Base-by-base conservation (phyloP, 306 rosid genomes). In the Hylodesmum podocarpum region DNA sequence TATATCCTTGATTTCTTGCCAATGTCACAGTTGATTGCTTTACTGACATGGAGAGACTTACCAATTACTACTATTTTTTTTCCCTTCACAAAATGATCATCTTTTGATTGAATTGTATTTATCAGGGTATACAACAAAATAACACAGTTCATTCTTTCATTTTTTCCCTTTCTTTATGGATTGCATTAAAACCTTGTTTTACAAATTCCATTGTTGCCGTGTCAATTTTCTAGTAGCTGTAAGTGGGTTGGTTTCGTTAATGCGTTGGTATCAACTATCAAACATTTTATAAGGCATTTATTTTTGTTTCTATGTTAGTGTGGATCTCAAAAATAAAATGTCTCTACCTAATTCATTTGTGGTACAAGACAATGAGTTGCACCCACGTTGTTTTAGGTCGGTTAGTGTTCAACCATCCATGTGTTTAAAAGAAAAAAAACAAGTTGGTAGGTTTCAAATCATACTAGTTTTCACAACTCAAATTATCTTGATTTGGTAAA, bases 131-230 rank as follows among this genome's bases (percentile, higher is more conserved):
- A 80, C 87, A 43, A 41, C 83, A 72, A 76, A 73, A 75, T 66
- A 53, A 70, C 70, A 69, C 57, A 73, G 44, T 65, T 79, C 0
- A 88, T 87, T 87, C 88, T 72, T 88, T 87, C 53, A 85, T 83
- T 85, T 44, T 78, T 78, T 79, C 49, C 9, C 1, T 6, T 1
- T 1, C 11, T 18, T 50, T 8, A 39, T 66, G 62, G 51, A 65
- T 41, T 77, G 69, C 66, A 53, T 76, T 70, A 40, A 33, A 58
- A 50, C 78, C 27, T 78, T 81, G 66, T 75, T 51, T 58, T n/a
- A n/a, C n/a, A n/a, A n/a, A n/a, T n/a, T 81, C 64, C 75, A 19
- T 62, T 54, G 74, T 80, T 49, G 71, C 65, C 78, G 37, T 74
- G 86, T 86, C 85, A 76, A 59, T 58, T 82, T 76, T 70, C 54